Conservation (phyloP, 805 yeast genomes). For the Blastobotrys terrestris region DNA sequence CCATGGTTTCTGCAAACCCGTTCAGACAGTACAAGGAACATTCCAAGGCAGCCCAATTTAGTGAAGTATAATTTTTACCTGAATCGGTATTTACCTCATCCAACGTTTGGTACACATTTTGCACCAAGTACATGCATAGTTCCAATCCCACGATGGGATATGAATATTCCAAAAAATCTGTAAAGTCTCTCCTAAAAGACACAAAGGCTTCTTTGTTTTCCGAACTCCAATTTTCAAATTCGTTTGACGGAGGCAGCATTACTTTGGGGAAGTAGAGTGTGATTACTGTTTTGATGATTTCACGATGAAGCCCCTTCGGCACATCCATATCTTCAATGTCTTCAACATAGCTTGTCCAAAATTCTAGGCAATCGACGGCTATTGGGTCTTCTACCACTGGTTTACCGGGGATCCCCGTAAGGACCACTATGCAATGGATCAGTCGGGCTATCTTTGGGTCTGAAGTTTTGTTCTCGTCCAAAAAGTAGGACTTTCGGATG, state of each 20-base stretch:
- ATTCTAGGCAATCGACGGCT: conserved; percentile 27
- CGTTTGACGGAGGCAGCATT: conserved; percentile 31
- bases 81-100: neutral
- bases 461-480: neutral
- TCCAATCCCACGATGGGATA: conserved; percentile 58
- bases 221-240: conserved; percentile 25
- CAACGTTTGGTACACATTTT: conserved; percentile 8
- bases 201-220: conserved; percentile 48
- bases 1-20: conserved; percentile 49
- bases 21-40: conserved; percentile 54
- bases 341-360: conserved; percentile 31
- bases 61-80: conserved; percentile 3
- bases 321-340: conserved; percentile 26
- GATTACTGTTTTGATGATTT: conserved; percentile 37
- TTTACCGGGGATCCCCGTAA: conserved; percentile 13
- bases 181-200: conserved; percentile 64
- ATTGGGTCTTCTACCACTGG: conserved; percentile 27
- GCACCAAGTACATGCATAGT: conserved; percentile 40
- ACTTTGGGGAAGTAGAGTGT: conserved; percentile 64
- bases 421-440: conserved; percentile 8
- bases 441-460: neutral
- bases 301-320: neutral
- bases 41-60: conserved; percentile 44
- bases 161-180: conserved; percentile 68
- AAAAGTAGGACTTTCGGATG: neutral